A percentile compares a stretch with the other conserved stretches of the same genome.
These are phyloP conservation scores for Petunia secreta DNA, from an alignment of 257 asterid genomes.

Conservation along the genomic window DNA sequence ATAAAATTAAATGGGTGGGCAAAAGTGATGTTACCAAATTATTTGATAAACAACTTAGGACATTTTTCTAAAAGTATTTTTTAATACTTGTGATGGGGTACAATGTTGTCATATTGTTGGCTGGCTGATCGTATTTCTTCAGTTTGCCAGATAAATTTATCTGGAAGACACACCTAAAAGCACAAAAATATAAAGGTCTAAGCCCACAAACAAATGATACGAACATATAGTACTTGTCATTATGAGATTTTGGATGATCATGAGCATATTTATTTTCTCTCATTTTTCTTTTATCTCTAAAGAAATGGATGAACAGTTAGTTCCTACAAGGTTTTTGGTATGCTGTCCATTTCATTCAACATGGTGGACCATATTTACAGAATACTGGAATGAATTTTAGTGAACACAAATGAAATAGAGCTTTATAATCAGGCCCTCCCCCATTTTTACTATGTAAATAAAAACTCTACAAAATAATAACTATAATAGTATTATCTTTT, in stretches of 20 bases:
- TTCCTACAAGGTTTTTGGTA: neutral
- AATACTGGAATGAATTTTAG: neutral
- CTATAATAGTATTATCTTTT: too few relatives aligned
- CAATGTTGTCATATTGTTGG: slow-evolving; percentile 16
- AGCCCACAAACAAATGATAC: slow-evolving; percentile 35
- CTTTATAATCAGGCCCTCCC: neutral
- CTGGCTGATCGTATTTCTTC: neutral
- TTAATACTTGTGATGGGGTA: slow-evolving; percentile 1
- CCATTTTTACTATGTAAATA: too few relatives aligned
- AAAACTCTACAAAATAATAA: too few relatives aligned
- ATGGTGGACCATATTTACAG: neutral
- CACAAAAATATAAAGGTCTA: neutral
- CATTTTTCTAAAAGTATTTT: neutral
- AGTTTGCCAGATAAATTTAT: slow-evolving; percentile 45
- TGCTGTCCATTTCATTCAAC: neutral
- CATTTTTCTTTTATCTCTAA: too few relatives aligned
- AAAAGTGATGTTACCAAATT: slow-evolving; percentile 1
- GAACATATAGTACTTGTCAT: slow-evolving; percentile 36
- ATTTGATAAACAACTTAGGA: neutral
- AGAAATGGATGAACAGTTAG: neutral
- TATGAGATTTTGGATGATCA: slow-evolving; percentile 21
- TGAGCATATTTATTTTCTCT: neutral
- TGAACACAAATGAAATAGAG: neutral
- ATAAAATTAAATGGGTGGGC: neutral
- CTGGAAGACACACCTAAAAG: slow-evolving; percentile 38